Base-by-base conservation (phyloP, 306 rosid genomes). In the Lathyrus tuberosus region DNA sequence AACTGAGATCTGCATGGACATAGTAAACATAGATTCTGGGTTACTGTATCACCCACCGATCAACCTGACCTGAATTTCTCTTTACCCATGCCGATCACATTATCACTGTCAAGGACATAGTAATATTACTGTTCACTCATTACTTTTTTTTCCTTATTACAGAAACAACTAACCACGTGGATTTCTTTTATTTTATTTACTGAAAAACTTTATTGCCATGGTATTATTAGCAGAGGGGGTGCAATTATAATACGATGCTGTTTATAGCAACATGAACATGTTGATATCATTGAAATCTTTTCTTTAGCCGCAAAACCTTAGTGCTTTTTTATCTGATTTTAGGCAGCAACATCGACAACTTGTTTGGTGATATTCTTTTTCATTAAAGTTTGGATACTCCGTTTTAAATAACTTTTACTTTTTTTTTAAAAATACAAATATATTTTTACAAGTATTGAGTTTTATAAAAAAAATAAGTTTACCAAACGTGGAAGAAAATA, bases 11-110 rank as follows among this genome's bases (percentile, higher is more conserved):
- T 59, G 42, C 47, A 38, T 62, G 67, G 31, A 62, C 48, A 62
- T 62, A 62, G 37, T 42, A 35, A 35, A 35, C 66, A 57, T 28
- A 58, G 67, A 42, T 58, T 71, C 67, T 71, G 53, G 48, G 48
- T 40, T 59, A 71, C 76, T 71, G 76, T 44, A 68, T 59, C 76
- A 71, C 76, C 67, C 59, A 46, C 69, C 24, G 48, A 40, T 62
- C 67, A 30, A 33, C 49, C 61, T 47, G 38, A 28, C 63, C 63
- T 64, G 69, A 46, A 60, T 60, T 60, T 71, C 15, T 40, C 69
- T 72, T 72, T 72, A 72, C 69, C 76, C 76, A 71, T 59, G 67
- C 67, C 69, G 64, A 65, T 72, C 49, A 11, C 26, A 43, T 46
- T 58, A 64, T 18, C 69, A 20, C 69, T 64, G 69, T 41, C 69